Base-by-base conservation (phyloP, 208 protist species). In the Trypanosoma cruzi region DNA sequence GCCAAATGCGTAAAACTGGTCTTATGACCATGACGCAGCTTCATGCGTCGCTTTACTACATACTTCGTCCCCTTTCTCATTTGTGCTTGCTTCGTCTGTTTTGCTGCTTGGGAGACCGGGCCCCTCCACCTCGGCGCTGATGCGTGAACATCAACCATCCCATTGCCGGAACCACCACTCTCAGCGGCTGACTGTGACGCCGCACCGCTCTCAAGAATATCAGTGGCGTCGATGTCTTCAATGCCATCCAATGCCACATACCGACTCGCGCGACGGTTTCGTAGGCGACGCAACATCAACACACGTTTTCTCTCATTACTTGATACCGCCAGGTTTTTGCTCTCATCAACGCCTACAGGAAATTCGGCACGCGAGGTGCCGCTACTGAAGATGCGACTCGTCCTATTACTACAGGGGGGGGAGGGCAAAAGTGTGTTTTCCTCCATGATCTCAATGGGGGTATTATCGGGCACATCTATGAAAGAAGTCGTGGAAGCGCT, bases 361-460 rank as follows among this genome's bases (percentile, higher is more conserved):
- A 49, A 46, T 3, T 59, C 49, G 40, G 22, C 37, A n/a, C 31
- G 60, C 31, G 49, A 61, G 20, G 73, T 79, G 49, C 75, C 75
- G 44, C 58, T 31, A 24, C 64, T 68, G 29, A 68, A 68, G 10
- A 81, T 60, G 0, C 79, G 78, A 31, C 71, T 77, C 13, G 74
- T 83, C 34, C 77, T 53, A 16, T 64, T 71, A 32, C 64, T 68
- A 26, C 22, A 31, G 7, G 58, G 13, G 2, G 61, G 5, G 13
- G 36, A n/a, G n/a, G n/a, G 13, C 3, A 68, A 26, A 2, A n/a
- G 20, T 18, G 40, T 20, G 42, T 78, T 60, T 29, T 80, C 73
- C 53, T 90, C 84, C 40, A 62, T 67, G 29, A 87, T 90, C 62
- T 90, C 81, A n/a, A 70, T 64, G 14, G 68, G 68, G 13, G 80